phyloP scores from a whole-genome alignment of 305 asterid genomes.

The Solanum hybrid region DNA sequence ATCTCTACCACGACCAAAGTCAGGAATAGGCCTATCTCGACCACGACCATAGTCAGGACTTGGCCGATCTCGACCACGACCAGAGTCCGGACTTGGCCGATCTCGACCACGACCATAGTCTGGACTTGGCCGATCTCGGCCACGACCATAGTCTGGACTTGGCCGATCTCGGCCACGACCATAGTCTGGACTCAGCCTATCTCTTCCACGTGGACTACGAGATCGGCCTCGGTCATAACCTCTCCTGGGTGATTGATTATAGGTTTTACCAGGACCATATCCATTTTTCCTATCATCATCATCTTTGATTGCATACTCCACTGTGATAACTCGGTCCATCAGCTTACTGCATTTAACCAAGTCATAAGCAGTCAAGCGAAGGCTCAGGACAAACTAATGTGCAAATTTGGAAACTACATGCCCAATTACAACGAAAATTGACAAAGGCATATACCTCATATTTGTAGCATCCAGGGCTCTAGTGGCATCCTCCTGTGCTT shows the following conservation, averaged over 20 bases:
- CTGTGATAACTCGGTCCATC: conserved; percentile 58
- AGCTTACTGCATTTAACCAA: conserved; percentile 41
- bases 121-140: conserved; percentile 41
- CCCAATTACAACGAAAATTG: neutral
- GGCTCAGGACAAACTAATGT: neutral
- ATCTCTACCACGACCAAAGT: conserved; percentile 22
- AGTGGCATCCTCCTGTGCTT: conserved; percentile 59
- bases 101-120: conserved; percentile 27
- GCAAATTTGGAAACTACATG: neutral
- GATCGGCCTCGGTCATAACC: conserved; percentile 43
- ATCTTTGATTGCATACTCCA: conserved; percentile 62
- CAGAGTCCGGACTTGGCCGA: conserved; percentile 33
- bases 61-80: conserved; percentile 26
- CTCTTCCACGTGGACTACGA: conserved; percentile 48
- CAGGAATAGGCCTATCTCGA: conserved; percentile 21
- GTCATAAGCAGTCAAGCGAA: neutral
- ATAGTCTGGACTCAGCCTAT: conserved; percentile 36
- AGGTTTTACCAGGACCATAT: conserved; percentile 42
- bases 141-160: conserved; percentile 37
- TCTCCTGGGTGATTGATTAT: conserved; percentile 55
- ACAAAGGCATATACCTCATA: conserved; percentile 32
- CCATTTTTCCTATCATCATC: conserved; percentile 57
- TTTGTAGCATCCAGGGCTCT: conserved; percentile 69
- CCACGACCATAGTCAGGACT: conserved; percentile 37
- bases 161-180: conserved; percentile 20